Base-by-base conservation (phyloP, 106 monocot species). In the Alisma plantagoaquatica region DNA sequence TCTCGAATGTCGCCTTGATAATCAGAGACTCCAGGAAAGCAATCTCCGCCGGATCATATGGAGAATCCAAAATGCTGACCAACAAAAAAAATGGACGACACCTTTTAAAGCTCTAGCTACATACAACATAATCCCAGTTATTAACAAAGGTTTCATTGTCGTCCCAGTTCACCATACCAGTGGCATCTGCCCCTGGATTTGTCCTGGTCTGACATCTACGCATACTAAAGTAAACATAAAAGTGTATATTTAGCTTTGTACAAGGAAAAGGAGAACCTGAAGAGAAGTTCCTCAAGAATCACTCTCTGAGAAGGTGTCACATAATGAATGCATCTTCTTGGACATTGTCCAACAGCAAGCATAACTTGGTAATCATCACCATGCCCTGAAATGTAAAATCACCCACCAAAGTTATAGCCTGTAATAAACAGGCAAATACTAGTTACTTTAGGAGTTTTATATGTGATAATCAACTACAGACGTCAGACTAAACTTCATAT, bases 281-380 rank as follows among this genome's bases (percentile, higher is more conserved):
- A n/a, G 18, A 94, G 83, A 21, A 77, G 56, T 61, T 87, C 87
- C 64, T 83, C 80, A 25, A 94, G 56, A 33, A 87, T 69, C 29
- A 51, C 62, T 68, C 93, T 83, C 49, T 94, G 93, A 27, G 60
- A 63, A 62, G 87, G 80, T 6, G 93, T 94, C 23, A 87, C 93
- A 61, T 83, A 94, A 59, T 84, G 70, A 46, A 94, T 94, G 61
- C 93, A 94, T 57, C 72, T 77, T 44, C 79, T 75, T 17, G 93
- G 93, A 63, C 93, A 94, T 53, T 81, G 93, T 29, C 87, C 83
- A 11, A 78, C 93, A 27, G 87, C 93, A 57, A 87, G 68, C 27
- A 80, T 83, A 23, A 94, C 80, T 23, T 51, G 46, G 62, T 87
- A 77, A 64, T 87, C 83, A 33, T 83, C 83, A 38, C 53, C 43